These are phyloP conservation scores for Coniochaeta ligniaria DNA, from an alignment of 2,329 filamentous ascomycete species.

Conservation along the genomic window DNA sequence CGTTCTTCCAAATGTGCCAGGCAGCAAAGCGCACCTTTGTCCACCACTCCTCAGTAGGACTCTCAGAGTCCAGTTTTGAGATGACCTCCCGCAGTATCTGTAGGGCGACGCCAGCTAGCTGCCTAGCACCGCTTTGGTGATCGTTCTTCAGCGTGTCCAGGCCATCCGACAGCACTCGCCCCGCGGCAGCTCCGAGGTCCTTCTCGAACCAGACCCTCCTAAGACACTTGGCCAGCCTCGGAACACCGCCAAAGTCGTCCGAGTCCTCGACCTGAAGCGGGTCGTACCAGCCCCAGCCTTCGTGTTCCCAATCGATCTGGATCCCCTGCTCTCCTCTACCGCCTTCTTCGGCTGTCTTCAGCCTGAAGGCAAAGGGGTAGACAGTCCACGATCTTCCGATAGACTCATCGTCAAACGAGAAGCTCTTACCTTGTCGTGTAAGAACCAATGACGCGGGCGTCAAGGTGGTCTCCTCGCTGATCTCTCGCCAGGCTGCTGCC, in stretches of 20 bases:
- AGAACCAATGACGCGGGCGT: constrained; percentile 36
- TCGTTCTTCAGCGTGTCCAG: constrained; percentile 45
- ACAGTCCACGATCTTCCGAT: constrained; percentile 54
- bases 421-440: constrained; percentile 51
- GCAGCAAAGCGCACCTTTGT: constrained; percentile 42
- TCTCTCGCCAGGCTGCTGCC: constrained; percentile 53
- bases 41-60: constrained; percentile 42
- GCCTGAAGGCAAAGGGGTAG: constrained; percentile 52
- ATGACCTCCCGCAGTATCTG: constrained; percentile 39
- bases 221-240: constrained; percentile 49
- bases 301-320: constrained; percentile 55
- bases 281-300: constrained; percentile 49
- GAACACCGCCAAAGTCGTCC: constrained; percentile 43
- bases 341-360: constrained; percentile 31
- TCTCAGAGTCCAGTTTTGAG: constrained; percentile 18
- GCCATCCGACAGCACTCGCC: constrained; percentile 33
- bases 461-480: constrained; percentile 55
- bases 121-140: constrained; percentile 50
- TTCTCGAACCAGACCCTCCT: constrained; percentile 52
- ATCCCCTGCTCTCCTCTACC: constrained; percentile 37
- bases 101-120: constrained; percentile 49
- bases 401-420: constrained; percentile 44
- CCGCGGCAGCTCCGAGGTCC: constrained; percentile 38
- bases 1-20: constrained; percentile 60
- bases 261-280: constrained; percentile 40